Percentiles rank a stretch among this genome's conserved stretches.
phyloP scores from a whole-genome alignment of 176 grass and related monocot species.

The Stipa capillata region DNA sequence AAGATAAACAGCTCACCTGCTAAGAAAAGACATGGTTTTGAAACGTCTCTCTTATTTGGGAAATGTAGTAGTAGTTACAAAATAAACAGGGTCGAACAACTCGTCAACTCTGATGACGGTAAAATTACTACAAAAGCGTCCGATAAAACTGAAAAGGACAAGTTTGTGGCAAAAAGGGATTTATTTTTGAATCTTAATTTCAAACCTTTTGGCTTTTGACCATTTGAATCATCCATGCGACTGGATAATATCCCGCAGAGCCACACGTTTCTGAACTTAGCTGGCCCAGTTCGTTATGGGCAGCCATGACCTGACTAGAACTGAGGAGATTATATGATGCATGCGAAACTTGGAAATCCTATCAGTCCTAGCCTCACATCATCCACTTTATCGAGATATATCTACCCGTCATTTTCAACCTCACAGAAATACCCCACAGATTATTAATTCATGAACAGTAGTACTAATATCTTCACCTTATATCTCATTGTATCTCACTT shows the following conservation, averaged over 20 bases:
- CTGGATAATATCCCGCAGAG: too few relatives aligned
- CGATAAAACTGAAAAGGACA: background rate
- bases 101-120: background rate
- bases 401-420: background rate
- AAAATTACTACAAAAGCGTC: background rate
- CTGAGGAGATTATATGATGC: constrained; percentile 9
- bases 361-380: background rate
- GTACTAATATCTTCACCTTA: background rate
- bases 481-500: background rate
- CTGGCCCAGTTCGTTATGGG: background rate
- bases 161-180: background rate
- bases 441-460: background rate
- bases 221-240: background rate
- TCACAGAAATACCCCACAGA: background rate
- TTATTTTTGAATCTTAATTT: background rate
- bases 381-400: constrained; percentile 8
- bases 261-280: constrained; percentile 21
- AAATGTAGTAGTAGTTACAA: background rate
- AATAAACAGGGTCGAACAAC: background rate
- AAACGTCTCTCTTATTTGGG: constrained; percentile 4
- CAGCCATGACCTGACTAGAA: constrained; percentile 5
- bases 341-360: constrained; percentile 6
- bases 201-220: constrained; percentile 12
- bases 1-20: background rate
- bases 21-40: background rate